These are phyloP conservation scores for Westerdykella sp. DNA, from an alignment of 2,329 filamentous ascomycete genomes.

Conservation along the genomic window DNA sequence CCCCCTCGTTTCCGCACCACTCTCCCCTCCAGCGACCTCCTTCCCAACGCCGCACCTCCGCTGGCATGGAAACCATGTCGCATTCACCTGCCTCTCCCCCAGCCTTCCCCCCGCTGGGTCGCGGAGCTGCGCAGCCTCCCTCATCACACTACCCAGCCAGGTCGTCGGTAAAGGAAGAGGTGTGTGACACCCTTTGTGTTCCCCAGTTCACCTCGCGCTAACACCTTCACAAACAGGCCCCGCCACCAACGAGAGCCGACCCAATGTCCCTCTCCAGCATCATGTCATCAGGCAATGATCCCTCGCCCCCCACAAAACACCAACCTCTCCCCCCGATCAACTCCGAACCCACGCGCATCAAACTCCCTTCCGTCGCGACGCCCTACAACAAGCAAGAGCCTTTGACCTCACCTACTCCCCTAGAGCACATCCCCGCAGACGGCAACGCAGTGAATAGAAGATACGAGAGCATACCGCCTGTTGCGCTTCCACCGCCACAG, in stretches of 20 bases:
- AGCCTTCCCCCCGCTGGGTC: conserved; percentile 27
- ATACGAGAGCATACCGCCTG: conserved; percentile 20
- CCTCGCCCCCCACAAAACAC: conserved; percentile 47
- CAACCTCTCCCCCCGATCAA: conserved; percentile 34
- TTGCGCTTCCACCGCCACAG: conserved; percentile 13
- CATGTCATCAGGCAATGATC: conserved; percentile 73
- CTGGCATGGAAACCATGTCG: conserved; percentile 32
- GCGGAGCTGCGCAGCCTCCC: conserved; percentile 34
- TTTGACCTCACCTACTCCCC: conserved; percentile 19
- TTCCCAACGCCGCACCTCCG: conserved; percentile 28
- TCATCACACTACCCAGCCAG: conserved; percentile 24
- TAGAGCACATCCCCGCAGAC: conserved; percentile 15
- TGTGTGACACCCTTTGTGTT: conserved; percentile 14
- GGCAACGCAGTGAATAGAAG: conserved; percentile 4
- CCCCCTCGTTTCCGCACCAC: conserved; percentile 28
- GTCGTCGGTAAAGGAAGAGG: conserved; percentile 33
- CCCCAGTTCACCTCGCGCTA: conserved; percentile 11
- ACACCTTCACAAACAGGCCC: conserved; percentile 19
- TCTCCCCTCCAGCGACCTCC: conserved; percentile 34
- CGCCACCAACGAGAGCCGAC: conserved; percentile 70
- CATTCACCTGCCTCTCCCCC: conserved; percentile 36
- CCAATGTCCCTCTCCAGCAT: conserved; percentile 97
- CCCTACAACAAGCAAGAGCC: conserved; percentile 33
- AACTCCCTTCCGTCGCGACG: conserved; percentile 16
- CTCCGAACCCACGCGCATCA: conserved; percentile 15